These are phyloP conservation scores for Agrocybe praecox DNA, from an alignment of 768 basidiomycete genomes.

Conservation along the genomic window DNA sequence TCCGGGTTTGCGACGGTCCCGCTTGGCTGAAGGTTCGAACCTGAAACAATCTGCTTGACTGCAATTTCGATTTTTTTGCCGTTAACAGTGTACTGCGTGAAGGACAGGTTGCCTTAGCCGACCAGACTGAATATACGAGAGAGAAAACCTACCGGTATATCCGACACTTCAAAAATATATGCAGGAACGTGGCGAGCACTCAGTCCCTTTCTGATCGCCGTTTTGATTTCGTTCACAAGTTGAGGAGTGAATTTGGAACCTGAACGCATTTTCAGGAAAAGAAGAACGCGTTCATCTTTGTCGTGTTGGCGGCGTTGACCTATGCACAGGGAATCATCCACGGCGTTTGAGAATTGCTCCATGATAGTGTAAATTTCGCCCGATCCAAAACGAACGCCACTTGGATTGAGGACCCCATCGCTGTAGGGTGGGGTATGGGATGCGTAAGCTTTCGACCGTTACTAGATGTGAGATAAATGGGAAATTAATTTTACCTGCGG, in stretches of 20 bases:
- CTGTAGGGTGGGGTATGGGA: slow-evolving; percentile 26
- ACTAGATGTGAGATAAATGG: not conserved
- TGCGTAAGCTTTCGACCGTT: not conserved
- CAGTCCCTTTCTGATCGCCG: slow-evolving; percentile 56
- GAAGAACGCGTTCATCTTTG: slow-evolving; percentile 71
- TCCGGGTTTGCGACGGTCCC: slow-evolving; percentile 79
- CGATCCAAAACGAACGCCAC: slow-evolving; percentile 82
- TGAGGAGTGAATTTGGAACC: slow-evolving; percentile 44
- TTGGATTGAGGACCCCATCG: slow-evolving; percentile 77
- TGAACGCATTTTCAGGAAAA: slow-evolving; percentile 68
- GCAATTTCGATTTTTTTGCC: slow-evolving; percentile 82
- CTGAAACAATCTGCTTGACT: slow-evolving; percentile 79
- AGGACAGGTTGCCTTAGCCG: not conserved
- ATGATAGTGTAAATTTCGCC: slow-evolving; percentile 80
- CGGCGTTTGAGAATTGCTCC: slow-evolving; percentile 49
- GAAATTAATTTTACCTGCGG: slow-evolving; percentile 44
- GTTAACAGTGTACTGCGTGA: slow-evolving; percentile 67
- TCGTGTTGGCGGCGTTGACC: slow-evolving; percentile 67
- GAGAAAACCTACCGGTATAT: slow-evolving; percentile 64
- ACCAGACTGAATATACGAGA: not conserved
- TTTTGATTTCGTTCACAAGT: slow-evolving; percentile 52
- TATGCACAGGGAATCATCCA: slow-evolving; percentile 76
- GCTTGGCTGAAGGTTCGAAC: slow-evolving; percentile 62
- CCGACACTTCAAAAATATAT: slow-evolving; percentile 61
- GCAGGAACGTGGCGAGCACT: slow-evolving; percentile 79